Conservation (phyloP, 257 asterid genomes). For the Nicotiana attenuata region DNA sequence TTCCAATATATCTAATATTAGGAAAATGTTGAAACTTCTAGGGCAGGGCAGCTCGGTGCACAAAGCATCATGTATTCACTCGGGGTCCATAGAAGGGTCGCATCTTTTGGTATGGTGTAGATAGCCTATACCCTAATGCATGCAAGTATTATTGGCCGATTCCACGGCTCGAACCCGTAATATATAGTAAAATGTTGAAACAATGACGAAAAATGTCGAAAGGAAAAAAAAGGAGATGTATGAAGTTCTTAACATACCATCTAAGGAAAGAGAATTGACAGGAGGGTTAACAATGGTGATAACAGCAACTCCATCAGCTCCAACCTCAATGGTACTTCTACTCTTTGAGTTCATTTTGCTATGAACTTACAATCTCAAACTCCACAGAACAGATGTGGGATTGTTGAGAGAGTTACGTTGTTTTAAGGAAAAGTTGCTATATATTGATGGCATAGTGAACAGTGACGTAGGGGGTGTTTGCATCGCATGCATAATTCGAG, state of each 20-base stretch:
- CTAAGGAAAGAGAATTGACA: constrained; percentile 90
- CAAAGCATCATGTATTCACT: no score
- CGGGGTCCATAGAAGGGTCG: no score
- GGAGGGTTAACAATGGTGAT: constrained; percentile 94
- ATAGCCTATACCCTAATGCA: no score
- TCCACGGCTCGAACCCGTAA: no score
- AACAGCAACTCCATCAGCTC: constrained; percentile 89
- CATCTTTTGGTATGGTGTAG: no score
- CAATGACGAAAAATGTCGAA: neutral
- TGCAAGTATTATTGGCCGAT: no score
- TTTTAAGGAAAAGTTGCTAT: neutral
- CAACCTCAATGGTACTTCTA: constrained; percentile 74
- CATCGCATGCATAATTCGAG: neutral
- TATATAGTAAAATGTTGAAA: no score
- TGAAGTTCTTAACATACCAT: constrained; percentile 41
- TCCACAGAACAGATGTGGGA: neutral
- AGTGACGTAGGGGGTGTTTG: no score
- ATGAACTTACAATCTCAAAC: neutral
- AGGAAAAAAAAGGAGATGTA: neutral
- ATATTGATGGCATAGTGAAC: no score
- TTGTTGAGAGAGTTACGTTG: neutral
- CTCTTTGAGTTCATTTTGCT: constrained; percentile 47
- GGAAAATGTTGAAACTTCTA: no score
- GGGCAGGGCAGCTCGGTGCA: no score
- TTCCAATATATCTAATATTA: neutral